phyloP scores from a whole-genome alignment of 2,329 filamentous ascomycete species.

The Beauveria brongniartii region DNA sequence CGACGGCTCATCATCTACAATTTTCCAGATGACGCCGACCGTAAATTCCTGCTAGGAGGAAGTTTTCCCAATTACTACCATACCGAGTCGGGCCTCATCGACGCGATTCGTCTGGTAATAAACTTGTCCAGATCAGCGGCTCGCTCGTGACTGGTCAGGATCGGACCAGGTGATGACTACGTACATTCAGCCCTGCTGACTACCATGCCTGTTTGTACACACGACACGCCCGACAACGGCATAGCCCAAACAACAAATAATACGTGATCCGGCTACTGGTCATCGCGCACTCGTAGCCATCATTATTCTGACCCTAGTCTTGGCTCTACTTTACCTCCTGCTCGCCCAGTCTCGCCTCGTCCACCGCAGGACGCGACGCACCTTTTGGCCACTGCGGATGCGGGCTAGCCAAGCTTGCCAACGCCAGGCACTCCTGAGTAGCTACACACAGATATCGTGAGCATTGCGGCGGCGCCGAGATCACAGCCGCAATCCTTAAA shows the following conservation, averaged over 20 bases:
- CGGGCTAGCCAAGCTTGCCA: neutral
- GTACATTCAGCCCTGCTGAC: neutral
- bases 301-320: neutral
- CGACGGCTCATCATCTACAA: neutral
- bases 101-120: neutral
- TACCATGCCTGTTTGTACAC: neutral
- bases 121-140: neutral
- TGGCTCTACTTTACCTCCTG: neutral
- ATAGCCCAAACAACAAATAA: neutral
- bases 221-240: neutral
- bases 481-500: neutral
- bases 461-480: neutral
- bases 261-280: neutral
- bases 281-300: neutral
- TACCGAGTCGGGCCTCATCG: neutral
- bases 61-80: neutral
- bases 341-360: neutral
- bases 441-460: neutral
- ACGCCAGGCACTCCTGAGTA: neutral
- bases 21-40: neutral
- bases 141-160: slow-evolving; percentile 2
- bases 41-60: neutral
- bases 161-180: neutral
- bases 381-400: neutral
- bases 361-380: neutral